Base-by-base conservation (phyloP, 768 basidiomycete genomes). In the Hericium erinaceus region DNA sequence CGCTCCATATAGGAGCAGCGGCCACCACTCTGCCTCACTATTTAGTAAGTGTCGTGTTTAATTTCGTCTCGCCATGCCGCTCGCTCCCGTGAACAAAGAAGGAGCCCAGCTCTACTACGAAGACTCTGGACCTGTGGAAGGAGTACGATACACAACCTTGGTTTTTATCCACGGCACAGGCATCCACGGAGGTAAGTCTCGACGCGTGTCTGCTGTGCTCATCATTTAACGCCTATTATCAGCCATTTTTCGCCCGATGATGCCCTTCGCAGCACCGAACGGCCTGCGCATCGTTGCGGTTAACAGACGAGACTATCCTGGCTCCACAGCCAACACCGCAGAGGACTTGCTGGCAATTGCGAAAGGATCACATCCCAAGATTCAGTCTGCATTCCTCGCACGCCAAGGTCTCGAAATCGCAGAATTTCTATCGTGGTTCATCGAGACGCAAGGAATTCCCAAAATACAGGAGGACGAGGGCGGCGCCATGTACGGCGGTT, bases 121-220 rank as follows among this genome's bases (percentile, higher is more conserved):
- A 20, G 62, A 63, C 40, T 49, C 50, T 3, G 62, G 62, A 13
- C 48, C 60, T 4, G 33, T 61, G 26, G 18, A 22, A 28, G 62
- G 60, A 1, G 20, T 18, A 9, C 15, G 20, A 3, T 63, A 63
- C 22, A 63, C 60, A 15, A 63, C 62, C 1, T 38, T 63, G n/a
- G 62, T 63, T n/a, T 56, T 61, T 48, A 57, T 63, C 11, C 60
- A 63, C 18, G 62, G 62, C 39, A 58, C 62, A 10, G 60, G 54
- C 15, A 61, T 61, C 48, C 60, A 58, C 38, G 33, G 33, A 33
- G 33, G 33, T 6, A 33, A 33, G 33, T 10, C 33, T 33, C 33
- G 33, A 33, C 6, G 9, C 9, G 33, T 10, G 33, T 33, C 33
- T 33, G 33, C 33, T 33, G 33, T 26, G 9, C 33, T 33, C 9